Percentiles rank a stretch among this genome's conserved stretches.
These are phyloP conservation scores for Solanum commersonii DNA, from an alignment of 257 asterid genomes.

Conservation along the genomic window DNA sequence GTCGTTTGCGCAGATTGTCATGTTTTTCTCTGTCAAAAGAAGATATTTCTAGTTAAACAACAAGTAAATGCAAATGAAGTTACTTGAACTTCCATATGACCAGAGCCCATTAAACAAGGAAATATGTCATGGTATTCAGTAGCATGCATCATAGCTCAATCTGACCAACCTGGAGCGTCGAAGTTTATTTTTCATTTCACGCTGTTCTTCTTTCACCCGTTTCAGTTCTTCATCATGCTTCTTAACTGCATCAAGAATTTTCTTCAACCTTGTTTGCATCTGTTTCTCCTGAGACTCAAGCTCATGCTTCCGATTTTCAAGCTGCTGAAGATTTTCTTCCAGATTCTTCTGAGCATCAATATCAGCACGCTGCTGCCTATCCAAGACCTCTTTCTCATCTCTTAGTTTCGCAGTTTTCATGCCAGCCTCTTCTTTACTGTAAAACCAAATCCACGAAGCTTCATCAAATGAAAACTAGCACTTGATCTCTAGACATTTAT, in stretches of 20 bases:
- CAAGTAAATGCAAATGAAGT: neutral
- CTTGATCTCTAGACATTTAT: neutral
- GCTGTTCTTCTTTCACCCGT: constrained; percentile 68
- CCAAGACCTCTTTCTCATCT: constrained; percentile 91
- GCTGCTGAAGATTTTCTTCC: constrained; percentile 91
- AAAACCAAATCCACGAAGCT: constrained; percentile 4
- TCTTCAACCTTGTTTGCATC: constrained; percentile 68
- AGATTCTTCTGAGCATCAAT: constrained; percentile 74
- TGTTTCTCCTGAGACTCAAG: constrained; percentile 84
- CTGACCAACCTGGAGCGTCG: constrained; percentile 50
- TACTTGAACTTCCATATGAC: neutral
- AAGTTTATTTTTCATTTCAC: constrained; percentile 77
- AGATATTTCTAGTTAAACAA: constrained; percentile 5
- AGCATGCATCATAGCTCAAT: neutral
- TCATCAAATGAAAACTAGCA: neutral
- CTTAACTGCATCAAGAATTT: constrained; percentile 64
- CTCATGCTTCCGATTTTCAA: constrained; percentile 78
- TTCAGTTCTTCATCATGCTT: constrained; percentile 67
- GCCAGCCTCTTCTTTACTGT: constrained; percentile 98
- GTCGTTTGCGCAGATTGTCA: constrained; percentile 65
- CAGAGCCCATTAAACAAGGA: neutral
- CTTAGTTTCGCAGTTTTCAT: constrained; percentile 88
- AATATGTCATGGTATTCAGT: neutral
- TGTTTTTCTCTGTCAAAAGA: constrained; percentile 46
- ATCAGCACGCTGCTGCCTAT: constrained; percentile 92